A percentile compares a stretch with the other conserved stretches of the same genome.
Evolutionary conservation across 1,139 yeast genomes (phyloP).

Genomic region (Arxiozyma bovina): DNA sequence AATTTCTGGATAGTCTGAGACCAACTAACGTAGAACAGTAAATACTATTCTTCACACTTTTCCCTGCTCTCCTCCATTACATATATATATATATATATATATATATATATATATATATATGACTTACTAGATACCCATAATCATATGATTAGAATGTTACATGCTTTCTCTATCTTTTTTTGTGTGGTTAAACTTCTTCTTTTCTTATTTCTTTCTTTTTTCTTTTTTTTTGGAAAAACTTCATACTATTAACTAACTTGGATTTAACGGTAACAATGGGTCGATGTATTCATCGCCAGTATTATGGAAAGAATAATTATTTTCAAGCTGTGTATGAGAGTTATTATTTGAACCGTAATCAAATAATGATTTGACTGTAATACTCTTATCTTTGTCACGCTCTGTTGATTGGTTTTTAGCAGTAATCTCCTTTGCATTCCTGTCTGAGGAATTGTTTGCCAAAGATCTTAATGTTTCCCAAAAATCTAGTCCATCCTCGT

Average conservation of each 20-base stretch:
- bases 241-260: conserved; percentile 21
- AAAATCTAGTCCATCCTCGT: conserved; percentile 50
- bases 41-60: background rate
- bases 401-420: background rate
- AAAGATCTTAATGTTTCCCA: conserved; percentile 63
- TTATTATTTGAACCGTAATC: background rate
- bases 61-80: too few relatives aligned
- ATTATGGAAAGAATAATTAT: conserved; percentile 16
- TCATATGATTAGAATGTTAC: too few relatives aligned
- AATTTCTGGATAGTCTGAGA: conserved; percentile 33
- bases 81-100: too few relatives aligned
- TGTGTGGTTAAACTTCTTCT: too few relatives aligned
- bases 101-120: too few relatives aligned
- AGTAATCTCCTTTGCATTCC: background rate
- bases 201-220: background rate
- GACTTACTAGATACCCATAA: background rate
- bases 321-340: conserved; percentile 11
- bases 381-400: background rate
- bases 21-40: conserved; percentile 18
- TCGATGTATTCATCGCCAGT: conserved; percentile 7
- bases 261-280: conserved; percentile 32
- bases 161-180: too few relatives aligned
- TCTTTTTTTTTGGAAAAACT: background rate
- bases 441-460: conserved; percentile 17
- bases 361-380: background rate